A percentile compares a stretch with the other conserved stretches of the same genome.
Conservation (phyloP, 495 filamentous ascomycete genomes). For the Neurospora tetrasperma region DNA sequence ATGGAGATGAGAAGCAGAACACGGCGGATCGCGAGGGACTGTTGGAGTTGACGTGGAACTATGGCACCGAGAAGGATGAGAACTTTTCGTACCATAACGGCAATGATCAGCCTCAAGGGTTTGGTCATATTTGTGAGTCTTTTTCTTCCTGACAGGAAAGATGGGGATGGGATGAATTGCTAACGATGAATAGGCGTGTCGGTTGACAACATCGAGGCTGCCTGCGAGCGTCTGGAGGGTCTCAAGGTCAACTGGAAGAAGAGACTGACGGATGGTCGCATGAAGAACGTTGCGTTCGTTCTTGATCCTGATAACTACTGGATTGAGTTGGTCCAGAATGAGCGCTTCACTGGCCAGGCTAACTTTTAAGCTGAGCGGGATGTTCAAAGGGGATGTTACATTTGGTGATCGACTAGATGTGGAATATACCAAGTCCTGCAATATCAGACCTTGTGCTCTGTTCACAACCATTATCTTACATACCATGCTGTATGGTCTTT, state of each 20-base stretch:
- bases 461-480: too few species aligned
- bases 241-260: slow-evolving; percentile 87
- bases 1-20: slow-evolving; percentile 42
- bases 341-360: slow-evolving; percentile 42
- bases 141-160: too few species aligned
- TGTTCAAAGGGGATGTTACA: neutral
- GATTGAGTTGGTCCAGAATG: slow-evolving; percentile 82
- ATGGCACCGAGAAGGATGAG: slow-evolving; percentile 86
- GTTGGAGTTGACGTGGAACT: slow-evolving; percentile 91
- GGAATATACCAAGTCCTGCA: neutral
- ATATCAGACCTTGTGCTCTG: too few species aligned
- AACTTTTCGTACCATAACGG: slow-evolving; percentile 84
- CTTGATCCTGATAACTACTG: slow-evolving; percentile 90
- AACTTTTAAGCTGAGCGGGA: slow-evolving; percentile 29
- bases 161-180: neutral
- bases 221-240: slow-evolving; percentile 75
- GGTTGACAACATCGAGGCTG: slow-evolving; percentile 81
- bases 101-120: slow-evolving; percentile 84
- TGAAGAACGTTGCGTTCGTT: slow-evolving; percentile 92
- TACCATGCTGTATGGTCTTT: too few species aligned
- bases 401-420: neutral
- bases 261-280: slow-evolving; percentile 78
- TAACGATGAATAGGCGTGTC: slow-evolving; percentile 49
- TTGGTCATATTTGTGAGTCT: slow-evolving; percentile 81
- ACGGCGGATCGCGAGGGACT: slow-evolving; percentile 68